Conservation (phyloP, 2,329 filamentous ascomycete species). For the Microsporum canis region DNA sequence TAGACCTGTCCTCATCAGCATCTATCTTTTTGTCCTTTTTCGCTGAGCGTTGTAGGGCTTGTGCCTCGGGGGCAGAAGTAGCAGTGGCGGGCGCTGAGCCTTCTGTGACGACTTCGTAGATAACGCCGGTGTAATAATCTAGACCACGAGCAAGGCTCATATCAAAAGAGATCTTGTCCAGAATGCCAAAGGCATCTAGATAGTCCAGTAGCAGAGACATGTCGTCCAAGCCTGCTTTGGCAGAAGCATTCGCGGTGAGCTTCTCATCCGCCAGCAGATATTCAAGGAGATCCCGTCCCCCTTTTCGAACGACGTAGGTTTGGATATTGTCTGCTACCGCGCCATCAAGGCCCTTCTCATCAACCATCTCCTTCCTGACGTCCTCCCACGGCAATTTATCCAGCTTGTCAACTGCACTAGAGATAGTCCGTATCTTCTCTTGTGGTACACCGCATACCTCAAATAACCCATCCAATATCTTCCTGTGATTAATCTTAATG, state of each 20-base stretch:
- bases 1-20: constrained; percentile 57
- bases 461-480: constrained; percentile 87
- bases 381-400: constrained; percentile 88
- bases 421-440: constrained; percentile 80
- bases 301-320: constrained; percentile 68
- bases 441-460: constrained; percentile 77
- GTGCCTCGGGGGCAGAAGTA: constrained; percentile 30
- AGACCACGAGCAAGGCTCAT: constrained; percentile 79
- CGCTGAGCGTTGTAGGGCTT: constrained; percentile 34
- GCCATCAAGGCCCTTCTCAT: constrained; percentile 70
- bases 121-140: constrained; percentile 86
- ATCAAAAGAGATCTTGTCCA: constrained; percentile 73
- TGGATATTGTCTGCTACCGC: constrained; percentile 79
- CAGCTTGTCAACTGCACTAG: constrained; percentile 87
- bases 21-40: constrained; percentile 42
- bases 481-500: constrained; percentile 91
- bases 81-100: constrained; percentile 51
- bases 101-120: constrained; percentile 80
- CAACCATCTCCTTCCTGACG: constrained; percentile 84
- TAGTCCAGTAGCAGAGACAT: constrained; percentile 73
- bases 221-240: constrained; percentile 69
- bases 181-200: constrained; percentile 62
- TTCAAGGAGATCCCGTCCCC: constrained; percentile 61
- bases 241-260: constrained; percentile 58
- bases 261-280: constrained; percentile 56